Evolutionary conservation across 768 basidiomycete species (phyloP), one percentile per base, ranked within the genome.

Genomic region (Boletales sp.): DNA sequence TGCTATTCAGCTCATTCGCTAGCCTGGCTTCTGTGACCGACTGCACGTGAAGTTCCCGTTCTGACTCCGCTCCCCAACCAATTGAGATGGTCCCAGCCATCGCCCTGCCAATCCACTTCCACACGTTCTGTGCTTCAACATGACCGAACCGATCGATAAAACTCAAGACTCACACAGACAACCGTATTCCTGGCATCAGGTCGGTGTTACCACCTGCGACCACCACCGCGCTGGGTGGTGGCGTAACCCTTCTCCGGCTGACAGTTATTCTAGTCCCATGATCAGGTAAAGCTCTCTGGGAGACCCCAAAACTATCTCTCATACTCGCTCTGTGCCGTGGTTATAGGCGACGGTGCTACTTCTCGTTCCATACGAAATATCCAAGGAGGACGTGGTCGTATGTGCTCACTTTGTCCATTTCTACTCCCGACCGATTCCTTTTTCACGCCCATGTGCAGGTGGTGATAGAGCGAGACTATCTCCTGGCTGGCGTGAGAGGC

Each of bases 161-260:
- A 54, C 48, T 8, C 56, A 59, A 51, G 62, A 66, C 11, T 55
- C 52, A 44, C 67, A 63, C 36, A 68, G 66, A 56, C 72, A 70
- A 42, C 69, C 77, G 17, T 91, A 91, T 60, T 88, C 89, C 55
- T 91, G 89, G 89, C 90, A 91, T 68, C 89, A 91, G 81, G 89
- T 89, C 61, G 54, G 78, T 66, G 24, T 27, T 27, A 44, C 51
- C 6, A 19, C 40, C 6, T 24, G 31, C 21, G 46, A 15, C 24
- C n/a, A n/a, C 35, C 27, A 40, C 40, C 39, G 1, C 56, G 53
- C 32, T 8, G 14, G 43, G 36, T 43, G 63, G 53, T 52, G 57
- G 61, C 60, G 52, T 40, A 48, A 42, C 37, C 35, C 29, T 51
- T 50, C 19, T 40, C 10, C 18, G 48, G 52, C 59, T 65, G 53